phyloP scores from a whole-genome alignment of 768 basidiomycete species.

The Lyophyllum semitale region DNA sequence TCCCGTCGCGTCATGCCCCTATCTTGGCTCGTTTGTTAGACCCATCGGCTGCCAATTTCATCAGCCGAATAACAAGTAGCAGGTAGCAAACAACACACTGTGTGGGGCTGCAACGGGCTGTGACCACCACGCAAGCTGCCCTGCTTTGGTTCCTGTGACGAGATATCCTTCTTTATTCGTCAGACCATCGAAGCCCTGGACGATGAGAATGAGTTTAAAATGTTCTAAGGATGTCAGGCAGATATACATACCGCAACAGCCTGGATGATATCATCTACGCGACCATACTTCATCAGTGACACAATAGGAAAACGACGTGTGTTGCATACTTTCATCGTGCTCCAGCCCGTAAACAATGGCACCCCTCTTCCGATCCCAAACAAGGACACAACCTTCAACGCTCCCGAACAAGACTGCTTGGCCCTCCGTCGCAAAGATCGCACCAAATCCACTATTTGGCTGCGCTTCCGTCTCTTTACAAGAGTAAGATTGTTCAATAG shows the following conservation, averaged over 20 bases:
- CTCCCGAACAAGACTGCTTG: conserved; percentile 60
- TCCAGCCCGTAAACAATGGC: conserved; percentile 59
- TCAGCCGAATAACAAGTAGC: neutral
- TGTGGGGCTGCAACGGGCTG: conserved; percentile 37
- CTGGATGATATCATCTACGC: conserved; percentile 42
- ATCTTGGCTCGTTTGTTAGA: conserved; percentile 8
- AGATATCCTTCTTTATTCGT: conserved; percentile 42
- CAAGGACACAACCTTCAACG: conserved; percentile 53
- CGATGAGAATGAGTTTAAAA: neutral
- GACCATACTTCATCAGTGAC: conserved; percentile 15
- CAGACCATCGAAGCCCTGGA: conserved; percentile 50
- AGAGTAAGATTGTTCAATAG: conserved; percentile 54
- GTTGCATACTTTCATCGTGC: conserved; percentile 54
- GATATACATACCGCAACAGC: conserved; percentile 41
- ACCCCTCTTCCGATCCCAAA: conserved; percentile 62
- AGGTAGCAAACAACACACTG: conserved; percentile 9
- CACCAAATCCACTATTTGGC: conserved; percentile 40
- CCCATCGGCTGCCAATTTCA: neutral
- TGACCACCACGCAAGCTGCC: conserved; percentile 61
- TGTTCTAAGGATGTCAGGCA: neutral
- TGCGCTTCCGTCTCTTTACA: conserved; percentile 39
- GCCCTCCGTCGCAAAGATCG: conserved; percentile 53
- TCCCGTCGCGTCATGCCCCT: neutral
- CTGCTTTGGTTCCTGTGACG: conserved; percentile 58
- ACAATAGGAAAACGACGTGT: conserved; percentile 8